Evolutionary conservation across 345 rosid genomes (phyloP).

Genomic region (Brassica napus): DNA sequence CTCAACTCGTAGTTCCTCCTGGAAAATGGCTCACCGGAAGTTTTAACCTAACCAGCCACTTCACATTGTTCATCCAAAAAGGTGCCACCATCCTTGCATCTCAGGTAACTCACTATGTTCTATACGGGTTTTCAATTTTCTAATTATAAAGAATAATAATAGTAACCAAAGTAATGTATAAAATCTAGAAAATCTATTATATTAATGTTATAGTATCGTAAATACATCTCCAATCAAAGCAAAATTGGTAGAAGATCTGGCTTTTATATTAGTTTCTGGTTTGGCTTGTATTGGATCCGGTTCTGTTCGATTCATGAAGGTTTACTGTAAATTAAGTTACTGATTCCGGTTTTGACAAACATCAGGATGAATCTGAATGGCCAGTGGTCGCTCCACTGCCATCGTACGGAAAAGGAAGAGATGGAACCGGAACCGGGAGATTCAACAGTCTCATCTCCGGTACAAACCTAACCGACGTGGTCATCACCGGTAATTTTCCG

Average conservation of each 20-base stretch:
- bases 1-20: slow-evolving; percentile 67
- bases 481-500: slow-evolving; percentile 61
- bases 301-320: background rate
- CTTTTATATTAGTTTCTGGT: background rate
- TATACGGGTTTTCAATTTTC: background rate
- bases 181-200: background rate
- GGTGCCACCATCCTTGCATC: slow-evolving; percentile 72
- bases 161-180: background rate
- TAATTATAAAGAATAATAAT: background rate
- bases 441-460: slow-evolving; percentile 67
- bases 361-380: slow-evolving; percentile 81
- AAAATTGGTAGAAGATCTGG: background rate
- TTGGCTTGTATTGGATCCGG: background rate
- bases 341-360: background rate
- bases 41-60: slow-evolving; percentile 78
- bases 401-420: slow-evolving; percentile 74
- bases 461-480: slow-evolving; percentile 71
- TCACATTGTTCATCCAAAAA: slow-evolving; percentile 71
- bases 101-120: slow-evolving; percentile 46
- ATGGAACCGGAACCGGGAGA: slow-evolving; percentile 51
- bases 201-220: background rate
- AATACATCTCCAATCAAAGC: background rate
- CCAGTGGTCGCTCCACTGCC: slow-evolving; percentile 58
- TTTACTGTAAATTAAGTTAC: background rate
- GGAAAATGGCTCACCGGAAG: slow-evolving; percentile 93